Evolutionary conservation across 2,329 filamentous ascomycete genomes (phyloP), one percentile per base, ranked within the genome.

Genomic region (Fusarium bactridioides): DNA sequence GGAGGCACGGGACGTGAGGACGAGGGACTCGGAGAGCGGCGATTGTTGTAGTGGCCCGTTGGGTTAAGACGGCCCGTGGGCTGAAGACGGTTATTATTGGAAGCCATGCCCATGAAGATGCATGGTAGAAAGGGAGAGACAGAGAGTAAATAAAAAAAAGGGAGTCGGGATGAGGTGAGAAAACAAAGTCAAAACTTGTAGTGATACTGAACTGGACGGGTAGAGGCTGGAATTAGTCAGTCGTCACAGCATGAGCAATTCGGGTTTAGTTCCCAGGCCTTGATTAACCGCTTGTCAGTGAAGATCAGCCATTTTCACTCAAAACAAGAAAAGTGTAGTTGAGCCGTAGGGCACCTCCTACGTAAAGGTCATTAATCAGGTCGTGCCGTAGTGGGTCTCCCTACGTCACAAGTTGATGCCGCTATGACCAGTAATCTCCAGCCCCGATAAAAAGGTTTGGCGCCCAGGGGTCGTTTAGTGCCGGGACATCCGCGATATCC

Each of bases 21-120:
- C 21, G 74, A 59, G 18, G 72, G 74, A 41, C 73, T 77, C n/a
- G 65, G 69, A 29, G 66, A 61, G 29, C 70, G 73, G 9, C 54
- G 69, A 27, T 61, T 21, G 33, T 45, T 23, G 44, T 44, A 16
- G 18, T 55, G 40, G n/a, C 47, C 55, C 25, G 47, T 40, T 65
- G 68, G 50, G 21, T 64, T 62, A 4, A 72, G 62, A 61, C 65
- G 57, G 70, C 75, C 75, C 59, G 70, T 45, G 48, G 75, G 70
- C 70, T 66, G 55, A 19, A 56, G 71, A n/a, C 44, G 64, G 7
- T 67, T 61, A 48, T 74, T 62, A 48, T 75, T 65, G 44, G 69
- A 69, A 74, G 72, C 74, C 75, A 77, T 77, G 61, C 63, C 70
- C 41, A 35, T 31, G 16, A 35, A 60, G 55, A 53, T 48, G 64